A percentile compares a stretch with the other conserved stretches of the same genome.
These are phyloP conservation scores for Zygoascus sp. DNA, from an alignment of 1,139 yeast species.

Conservation along the genomic window DNA sequence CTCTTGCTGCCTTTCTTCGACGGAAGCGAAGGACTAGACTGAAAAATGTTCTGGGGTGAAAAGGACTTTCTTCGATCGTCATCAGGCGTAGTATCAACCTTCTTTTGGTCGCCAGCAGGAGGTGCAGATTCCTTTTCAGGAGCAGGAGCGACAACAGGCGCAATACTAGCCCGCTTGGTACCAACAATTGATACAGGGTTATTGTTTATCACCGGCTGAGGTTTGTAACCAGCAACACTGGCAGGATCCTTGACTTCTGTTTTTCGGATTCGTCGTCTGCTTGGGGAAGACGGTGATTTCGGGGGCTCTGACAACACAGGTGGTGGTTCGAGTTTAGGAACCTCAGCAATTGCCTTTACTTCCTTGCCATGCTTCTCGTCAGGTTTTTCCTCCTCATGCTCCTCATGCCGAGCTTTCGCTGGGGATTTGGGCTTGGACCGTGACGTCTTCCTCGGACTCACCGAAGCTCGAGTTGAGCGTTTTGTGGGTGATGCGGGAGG, in stretches of 20 bases:
- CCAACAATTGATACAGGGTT: conserved; percentile 8
- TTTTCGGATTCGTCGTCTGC: conserved; percentile 10
- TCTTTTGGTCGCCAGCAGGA: conserved; percentile 6
- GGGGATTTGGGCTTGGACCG: background rate
- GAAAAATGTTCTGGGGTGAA: conserved; percentile 40
- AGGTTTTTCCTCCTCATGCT: conserved; percentile 14
- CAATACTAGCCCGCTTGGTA: conserved; percentile 10
- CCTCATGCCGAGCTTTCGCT: conserved; percentile 8
- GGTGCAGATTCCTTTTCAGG: conserved; percentile 9
- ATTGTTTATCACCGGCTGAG: conserved; percentile 2
- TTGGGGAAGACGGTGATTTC: conserved; percentile 8
- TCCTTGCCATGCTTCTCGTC: conserved; percentile 13
- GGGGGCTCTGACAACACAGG: background rate
- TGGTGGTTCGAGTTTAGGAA: background rate
- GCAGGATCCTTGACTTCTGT: conserved; percentile 7
- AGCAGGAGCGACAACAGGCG: conserved; percentile 8
- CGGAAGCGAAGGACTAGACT: background rate
- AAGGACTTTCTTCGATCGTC: conserved; percentile 25
- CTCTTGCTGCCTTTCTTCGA: background rate
- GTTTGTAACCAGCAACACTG: conserved; percentile 2
- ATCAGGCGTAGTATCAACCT: conserved; percentile 12
- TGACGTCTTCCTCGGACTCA: conserved; percentile 5
- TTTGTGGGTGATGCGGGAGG: conserved; percentile 5
- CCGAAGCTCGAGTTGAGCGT: conserved; percentile 5
- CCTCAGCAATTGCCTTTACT: background rate